A percentile compares a stretch with the other conserved stretches of the same genome.
Evolutionary conservation across 2,329 filamentous ascomycete species (phyloP).

Genomic region (Epichloe bromicola): DNA sequence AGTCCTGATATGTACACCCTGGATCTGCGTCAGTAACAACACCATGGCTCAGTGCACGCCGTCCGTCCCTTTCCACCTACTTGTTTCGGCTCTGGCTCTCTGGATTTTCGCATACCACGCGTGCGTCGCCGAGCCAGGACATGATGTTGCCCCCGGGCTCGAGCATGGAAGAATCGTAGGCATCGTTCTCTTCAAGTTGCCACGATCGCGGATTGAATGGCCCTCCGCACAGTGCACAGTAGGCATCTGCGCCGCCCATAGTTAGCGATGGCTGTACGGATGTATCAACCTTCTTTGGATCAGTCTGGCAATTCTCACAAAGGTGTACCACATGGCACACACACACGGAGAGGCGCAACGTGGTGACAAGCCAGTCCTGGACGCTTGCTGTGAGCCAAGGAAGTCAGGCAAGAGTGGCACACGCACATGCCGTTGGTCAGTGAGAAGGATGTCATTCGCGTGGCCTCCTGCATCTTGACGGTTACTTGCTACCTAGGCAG

Average conservation of each 20-base stretch:
- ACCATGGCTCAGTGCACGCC: not conserved
- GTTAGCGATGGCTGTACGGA: not conserved
- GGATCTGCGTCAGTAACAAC: not conserved
- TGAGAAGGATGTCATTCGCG: too few species aligned
- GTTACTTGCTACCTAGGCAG: too few species aligned
- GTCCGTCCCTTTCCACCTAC: not conserved
- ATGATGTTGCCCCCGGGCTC: not conserved
- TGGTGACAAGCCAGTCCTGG: too few species aligned
- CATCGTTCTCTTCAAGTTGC: not conserved
- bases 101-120: not conserved
- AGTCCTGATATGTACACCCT: not conserved
- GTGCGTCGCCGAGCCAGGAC: not conserved
- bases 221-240: not conserved
- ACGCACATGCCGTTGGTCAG: too few species aligned
- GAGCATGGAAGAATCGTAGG: not conserved
- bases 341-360: too few species aligned
- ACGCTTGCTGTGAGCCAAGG: too few species aligned
- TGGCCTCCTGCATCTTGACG: too few species aligned
- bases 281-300: too few species aligned
- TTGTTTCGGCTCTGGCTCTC: not conserved
- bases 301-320: too few species aligned
- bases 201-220: not conserved
- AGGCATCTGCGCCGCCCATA: constrained; percentile 1
- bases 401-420: too few species aligned
- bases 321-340: too few species aligned